Base-by-base conservation (phyloP, 1,284 basidiomycete species). In the Cutaneotrichosporon sp. region DNA sequence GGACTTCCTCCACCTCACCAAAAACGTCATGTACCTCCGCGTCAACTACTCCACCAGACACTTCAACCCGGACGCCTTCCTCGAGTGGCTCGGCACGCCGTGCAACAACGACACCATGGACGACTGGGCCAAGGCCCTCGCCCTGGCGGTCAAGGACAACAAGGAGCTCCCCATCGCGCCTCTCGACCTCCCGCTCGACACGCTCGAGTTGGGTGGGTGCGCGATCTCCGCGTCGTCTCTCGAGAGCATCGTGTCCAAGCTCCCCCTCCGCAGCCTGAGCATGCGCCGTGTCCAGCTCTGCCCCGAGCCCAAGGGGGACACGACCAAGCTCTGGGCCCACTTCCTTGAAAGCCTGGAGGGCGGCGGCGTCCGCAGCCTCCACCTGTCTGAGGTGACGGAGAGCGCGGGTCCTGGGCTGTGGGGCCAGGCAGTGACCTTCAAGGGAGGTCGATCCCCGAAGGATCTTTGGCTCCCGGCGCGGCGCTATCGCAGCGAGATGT, bases 21-120 rank as follows among this genome's bases (percentile, higher is more conserved):
- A 58, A 5, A 62, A 65, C 46, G 20, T 62, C 14, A 29, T 25
- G 0, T 56, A 52, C 49, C 57, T 65, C 10, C 59, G 63, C 22
- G n/a, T 65, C 22, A 65, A 65, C 54, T n/a, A 42, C 38, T n/a
- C 7, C 5, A 14, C 36, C 11, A 16, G 34, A 3, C 24, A n/a
- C n/a, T 14, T 10, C 25, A 8, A 20, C 5, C 18, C 16, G 4
- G 20, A 18, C 29, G 3, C 24, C 1, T 38, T 55, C 36, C 22
- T 58, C 34, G 14, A 20, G 7, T 61, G 55, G 54, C 50, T 61
- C 5, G 27, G 38, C 38, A 4, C 27, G 22, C 47, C 56, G 18
- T 27, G 31, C 49, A 50, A 38, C 36, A 55, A 27, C 54, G 20
- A 31, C 25, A 18, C 9, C 13, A 16, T 33, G 22, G 42, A 29